Base-by-base conservation (phyloP, 1,139 yeast species). In the Kazachstania sp. region DNA sequence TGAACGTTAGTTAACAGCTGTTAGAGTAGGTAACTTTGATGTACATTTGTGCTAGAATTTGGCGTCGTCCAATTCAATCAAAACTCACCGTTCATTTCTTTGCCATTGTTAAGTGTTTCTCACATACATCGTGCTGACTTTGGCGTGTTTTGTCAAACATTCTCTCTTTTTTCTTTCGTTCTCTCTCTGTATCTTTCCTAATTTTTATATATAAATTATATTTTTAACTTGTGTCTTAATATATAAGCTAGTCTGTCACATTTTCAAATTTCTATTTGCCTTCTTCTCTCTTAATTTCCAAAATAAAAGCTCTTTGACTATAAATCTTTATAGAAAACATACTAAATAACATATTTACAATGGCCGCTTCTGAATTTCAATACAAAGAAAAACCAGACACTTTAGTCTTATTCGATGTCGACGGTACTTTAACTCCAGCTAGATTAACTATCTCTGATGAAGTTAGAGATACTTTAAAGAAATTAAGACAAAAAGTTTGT, bases 401-500 rank as follows among this genome's bases (percentile, higher is more conserved):
- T 43, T 58, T 84, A 62, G 95, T 87, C 56, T 79, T 92, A 54
- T 92, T 92, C 71, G 99, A 92, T 65, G 99, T 92, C 58, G 99
- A 92, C 67, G 98, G 97, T 58, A 92, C 99, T 50, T 78, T 92
- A 69, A 92, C 98, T 42, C 98, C 97, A 57, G 97, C 98, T 51
- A 86, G 99, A 75, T 80, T 86, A 67, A 71, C 64, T 47, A 72
- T 86, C 62, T 82, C 95, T 43, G 84, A 80, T 48, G 95, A 88
- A 70, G 85, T 92, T 83, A 78, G 73, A 64, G 69, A 77, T 54
- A 73, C 85, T 46, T 78, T 92, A 61, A 69, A 70, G 52, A 78
- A 82, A 59, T 78, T 94, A 67, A 85, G 96, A 73, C 73, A 87
- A 73, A 87, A 88, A 74, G 92, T 81, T 58, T 96, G 85, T 46